phyloP scores from a whole-genome alignment of 345 rosid genomes.

The Carallia pectinifolia region DNA sequence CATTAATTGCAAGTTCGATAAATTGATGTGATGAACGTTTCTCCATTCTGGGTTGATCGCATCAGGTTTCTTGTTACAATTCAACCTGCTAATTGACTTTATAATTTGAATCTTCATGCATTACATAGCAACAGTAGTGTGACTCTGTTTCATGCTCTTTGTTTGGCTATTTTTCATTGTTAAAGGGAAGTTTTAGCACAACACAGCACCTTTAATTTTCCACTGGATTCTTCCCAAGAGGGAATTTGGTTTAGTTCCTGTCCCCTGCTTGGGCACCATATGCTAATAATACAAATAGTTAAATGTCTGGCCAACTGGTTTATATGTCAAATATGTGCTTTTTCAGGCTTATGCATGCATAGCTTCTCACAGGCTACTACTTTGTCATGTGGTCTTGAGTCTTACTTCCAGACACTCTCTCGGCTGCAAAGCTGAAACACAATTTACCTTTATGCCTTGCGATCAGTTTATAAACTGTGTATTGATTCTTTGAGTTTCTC shows the following conservation, averaged over 20 bases:
- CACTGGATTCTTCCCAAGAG: neutral
- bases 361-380: too few relatives aligned
- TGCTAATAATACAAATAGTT: neutral
- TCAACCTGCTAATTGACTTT: neutral
- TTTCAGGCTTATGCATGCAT: too few relatives aligned
- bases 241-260: neutral
- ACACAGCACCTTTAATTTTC: neutral
- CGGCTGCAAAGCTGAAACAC: too few relatives aligned
- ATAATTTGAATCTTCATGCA: neutral
- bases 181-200: neutral
- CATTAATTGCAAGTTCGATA: neutral
- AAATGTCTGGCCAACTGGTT: neutral
- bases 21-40: neutral
- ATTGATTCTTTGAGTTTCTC: conserved; percentile 23
- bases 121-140: neutral
- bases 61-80: neutral
- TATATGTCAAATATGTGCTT: neutral
- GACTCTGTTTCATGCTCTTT: neutral
- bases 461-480: neutral
- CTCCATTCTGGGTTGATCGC: too few relatives aligned
- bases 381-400: too few relatives aligned
- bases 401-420: too few relatives aligned
- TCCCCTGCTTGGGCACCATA: neutral
- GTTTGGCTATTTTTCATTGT: neutral
- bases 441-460: neutral